Base-by-base conservation (phyloP, 352 stramenopile species). In the Phytophthora litchii region DNA sequence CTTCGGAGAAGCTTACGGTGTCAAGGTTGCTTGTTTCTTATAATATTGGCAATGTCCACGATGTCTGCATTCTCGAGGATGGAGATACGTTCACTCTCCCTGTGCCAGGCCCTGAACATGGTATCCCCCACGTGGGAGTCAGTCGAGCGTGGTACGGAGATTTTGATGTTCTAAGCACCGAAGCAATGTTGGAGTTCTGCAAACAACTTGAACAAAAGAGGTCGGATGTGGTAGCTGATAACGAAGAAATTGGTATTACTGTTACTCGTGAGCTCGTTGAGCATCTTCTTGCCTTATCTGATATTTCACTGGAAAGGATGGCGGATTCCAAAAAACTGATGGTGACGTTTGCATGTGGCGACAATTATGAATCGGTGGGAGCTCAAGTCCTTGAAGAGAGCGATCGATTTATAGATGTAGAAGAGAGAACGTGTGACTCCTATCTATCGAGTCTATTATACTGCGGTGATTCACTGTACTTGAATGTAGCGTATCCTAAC, bases 391-490 rank as follows among this genome's bases (percentile, higher is more conserved):
- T 78, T 47, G 14, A 50, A 38, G 46, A 56, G 55, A 60, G 70
- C 53, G 64, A 67, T 57, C 76, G 25, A 49, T 68, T 74, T 67
- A 64, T 55, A 3, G 57, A 55, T 21, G 25, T 64, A 14, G 80
- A 88, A 58, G 50, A 74, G 17, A 67, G 48, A 34, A 17, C 9
- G 3, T 20, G 35, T 4, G 57, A 74, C 17, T 47, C 74, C 1
- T 87, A 77, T 32, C 42, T 66, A 16, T 88, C 80, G n/a, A 87
- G 74, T 34, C 46, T 90, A 21, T 50, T 83, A 3, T 64, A 70
- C 29, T 86, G 70, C 19, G 65, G 48, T 25, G 74, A 69, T 36
- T 74, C 55, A 0, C 40, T 90, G 16, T 87, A 78, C 37, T 41
- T 90, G 16, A 84, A 67, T 27, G 35, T 88, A 9, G 37, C 82